Conservation (phyloP, 164 flowering plant species). For the Vitis rotundifolia region DNA sequence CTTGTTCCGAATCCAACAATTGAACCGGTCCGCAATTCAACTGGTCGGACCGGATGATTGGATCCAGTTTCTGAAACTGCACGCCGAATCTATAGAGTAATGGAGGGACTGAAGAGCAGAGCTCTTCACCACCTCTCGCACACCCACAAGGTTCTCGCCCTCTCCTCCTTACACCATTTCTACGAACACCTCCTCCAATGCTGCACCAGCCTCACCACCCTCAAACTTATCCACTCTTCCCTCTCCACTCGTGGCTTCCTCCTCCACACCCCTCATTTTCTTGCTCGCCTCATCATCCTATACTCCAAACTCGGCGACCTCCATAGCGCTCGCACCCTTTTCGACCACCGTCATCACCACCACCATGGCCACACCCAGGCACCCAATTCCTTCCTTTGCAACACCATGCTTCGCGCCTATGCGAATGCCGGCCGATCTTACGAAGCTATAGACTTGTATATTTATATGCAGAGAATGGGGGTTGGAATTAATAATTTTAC, state of each 20-base stretch:
- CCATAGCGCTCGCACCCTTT: constrained; percentile 27
- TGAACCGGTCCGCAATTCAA: too few relatives aligned
- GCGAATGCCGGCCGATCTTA: constrained; percentile 18
- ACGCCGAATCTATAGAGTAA: too few relatives aligned
- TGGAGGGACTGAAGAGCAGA: too few relatives aligned
- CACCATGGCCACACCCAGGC: neutral
- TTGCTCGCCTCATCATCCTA: constrained; percentile 12
- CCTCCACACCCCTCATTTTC: constrained; percentile 6
- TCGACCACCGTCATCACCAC: constrained; percentile 9
- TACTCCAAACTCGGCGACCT: constrained; percentile 12
- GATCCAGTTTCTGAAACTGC: too few relatives aligned
- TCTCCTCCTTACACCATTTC: neutral
- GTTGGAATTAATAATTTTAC: constrained; percentile 36
- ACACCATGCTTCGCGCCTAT: constrained; percentile 45
- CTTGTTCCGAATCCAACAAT: too few relatives aligned
- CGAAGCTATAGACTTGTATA: constrained; percentile 32
- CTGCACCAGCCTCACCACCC: constrained; percentile 7
- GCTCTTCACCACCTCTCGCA: too few relatives aligned
- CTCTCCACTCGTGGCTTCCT: constrained; percentile 14
- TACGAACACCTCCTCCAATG: constrained; percentile 8
- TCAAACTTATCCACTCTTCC: constrained; percentile 20
- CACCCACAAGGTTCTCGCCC: too few relatives aligned
- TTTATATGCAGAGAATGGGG: constrained; percentile 33
- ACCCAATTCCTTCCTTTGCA: constrained; percentile 44
- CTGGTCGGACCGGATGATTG: too few relatives aligned